Evolutionary conservation across 768 basidiomycete species (phyloP), one percentile per base, ranked within the genome.

Genomic region (Cubamyces sp.): DNA sequence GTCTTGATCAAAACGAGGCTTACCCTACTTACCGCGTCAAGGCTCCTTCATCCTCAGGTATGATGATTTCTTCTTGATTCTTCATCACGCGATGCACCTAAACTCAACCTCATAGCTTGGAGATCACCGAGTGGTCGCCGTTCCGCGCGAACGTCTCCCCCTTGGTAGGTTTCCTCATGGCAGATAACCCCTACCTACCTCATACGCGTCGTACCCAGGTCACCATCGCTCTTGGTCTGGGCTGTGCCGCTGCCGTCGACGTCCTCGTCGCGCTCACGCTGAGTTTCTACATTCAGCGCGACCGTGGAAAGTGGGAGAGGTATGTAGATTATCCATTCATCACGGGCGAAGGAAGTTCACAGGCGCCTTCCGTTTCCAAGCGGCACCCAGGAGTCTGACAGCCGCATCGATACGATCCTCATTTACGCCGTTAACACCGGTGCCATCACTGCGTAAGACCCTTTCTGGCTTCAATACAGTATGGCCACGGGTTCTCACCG

Each of bases 191-290:
- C 19, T 2, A n/a, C 47, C 15, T 23, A 26, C 26, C n/a, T 21
- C 12, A 8, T 19, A 30, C 8, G 8, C 57, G n/a, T 14, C n/a
- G 3, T n/a, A 11, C 23, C 12, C 8, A 58, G 58, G 58, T 54
- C 21, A 60, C 59, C 9, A 47, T 60, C 43, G 45, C 59, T 3
- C 42, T 60, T 16, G 59, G 59, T 5, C 59, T 60, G 21, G 59
- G 51, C 30, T 60, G 59, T 23, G 59, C 59, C 15, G 19, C 59
- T 6, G 59, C 51, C n/a, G 59, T 53, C 19, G 59, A 60, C 52
- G 42, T 60, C 12, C 30, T 60, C 45, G 51, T 60, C 23, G 28
- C 51, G 34, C 21, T 60, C 15, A 41, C 52, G 5, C 42, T 53
- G 18, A 28, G 42, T 23, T 60, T 54, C 45, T 47, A 40, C 51